phyloP scores from a whole-genome alignment of 2,329 filamentous ascomycete genomes.

The Ascochyta fabae region DNA sequence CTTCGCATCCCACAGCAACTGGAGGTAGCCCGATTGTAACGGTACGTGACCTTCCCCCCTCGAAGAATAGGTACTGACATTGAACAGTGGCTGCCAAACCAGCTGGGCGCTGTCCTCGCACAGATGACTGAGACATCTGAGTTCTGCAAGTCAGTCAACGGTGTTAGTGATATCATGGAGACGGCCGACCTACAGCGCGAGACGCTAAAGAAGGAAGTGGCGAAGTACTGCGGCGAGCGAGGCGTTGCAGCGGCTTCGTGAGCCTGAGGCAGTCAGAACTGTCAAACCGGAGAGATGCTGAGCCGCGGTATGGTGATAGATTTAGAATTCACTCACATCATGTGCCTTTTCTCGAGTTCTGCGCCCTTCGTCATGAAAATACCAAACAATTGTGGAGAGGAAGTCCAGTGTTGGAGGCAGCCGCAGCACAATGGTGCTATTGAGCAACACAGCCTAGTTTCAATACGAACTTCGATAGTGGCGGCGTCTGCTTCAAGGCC shows the following conservation, averaged over 20 bases:
- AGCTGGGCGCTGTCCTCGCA: conserved; percentile 74
- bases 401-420: not conserved
- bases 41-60: conserved; percentile 34
- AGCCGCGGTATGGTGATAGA: not conserved
- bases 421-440: conserved; percentile 3
- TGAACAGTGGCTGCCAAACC: conserved; percentile 75
- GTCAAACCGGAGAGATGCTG: not conserved
- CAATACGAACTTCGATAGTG: conserved; percentile 1
- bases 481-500: not conserved
- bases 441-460: not conserved
- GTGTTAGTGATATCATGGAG: conserved; percentile 71
- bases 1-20: conserved; percentile 76
- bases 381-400: not conserved
- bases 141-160: conserved; percentile 53
- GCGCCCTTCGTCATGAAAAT: conserved; percentile 8
- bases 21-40: conserved; percentile 83
- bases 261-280: conserved; percentile 4
- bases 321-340: not conserved
- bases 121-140: conserved; percentile 70
- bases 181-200: conserved; percentile 67
- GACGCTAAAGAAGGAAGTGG: conserved; percentile 74
- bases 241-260: conserved; percentile 43
- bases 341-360: not conserved
- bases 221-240: conserved; percentile 74
- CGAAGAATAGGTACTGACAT: conserved; percentile 9